These are phyloP conservation scores for Globisporangium abappressorium DNA, from an alignment of 352 stramenopile genomes.

Conservation along the genomic window DNA sequence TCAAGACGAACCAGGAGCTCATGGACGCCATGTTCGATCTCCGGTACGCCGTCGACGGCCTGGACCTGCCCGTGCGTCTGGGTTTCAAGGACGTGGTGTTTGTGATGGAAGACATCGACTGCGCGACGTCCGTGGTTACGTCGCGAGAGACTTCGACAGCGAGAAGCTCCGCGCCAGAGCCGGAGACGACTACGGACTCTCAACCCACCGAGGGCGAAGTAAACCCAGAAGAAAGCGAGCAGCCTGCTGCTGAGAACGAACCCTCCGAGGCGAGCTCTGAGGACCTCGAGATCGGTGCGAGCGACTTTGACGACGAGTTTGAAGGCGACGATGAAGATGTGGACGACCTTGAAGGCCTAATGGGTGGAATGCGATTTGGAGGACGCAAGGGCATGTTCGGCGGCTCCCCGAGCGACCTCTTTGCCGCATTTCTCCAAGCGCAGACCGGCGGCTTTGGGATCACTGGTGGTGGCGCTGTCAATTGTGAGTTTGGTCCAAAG, in stretches of 20 bases:
- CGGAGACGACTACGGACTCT: neutral
- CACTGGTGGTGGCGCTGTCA: neutral
- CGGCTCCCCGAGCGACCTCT: neutral
- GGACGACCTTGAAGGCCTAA: neutral
- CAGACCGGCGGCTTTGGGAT: neutral
- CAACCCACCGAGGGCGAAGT: neutral
- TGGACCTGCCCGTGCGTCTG: slow-evolving; percentile 45
- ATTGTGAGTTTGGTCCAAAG: neutral
- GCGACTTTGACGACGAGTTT: slow-evolving; percentile 1
- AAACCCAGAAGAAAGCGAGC: slow-evolving; percentile 1
- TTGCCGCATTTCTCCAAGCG: neutral
- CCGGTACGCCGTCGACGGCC: slow-evolving; percentile 28
- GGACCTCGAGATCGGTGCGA: slow-evolving; percentile 6
- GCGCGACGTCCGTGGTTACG: slow-evolving; percentile 43
- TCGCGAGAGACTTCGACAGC: slow-evolving; percentile 10
- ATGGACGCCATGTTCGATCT: slow-evolving; percentile 54
- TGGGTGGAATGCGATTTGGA: neutral
- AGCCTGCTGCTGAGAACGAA: slow-evolving; percentile 6
- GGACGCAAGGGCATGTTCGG: slow-evolving; percentile 2
- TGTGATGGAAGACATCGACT: slow-evolving; percentile 72
- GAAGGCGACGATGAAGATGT: slow-evolving; percentile 2
- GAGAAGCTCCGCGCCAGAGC: neutral
- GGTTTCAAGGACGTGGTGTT: slow-evolving; percentile 64
- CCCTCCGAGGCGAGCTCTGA: neutral
- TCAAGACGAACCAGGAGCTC: slow-evolving; percentile 63